Evolutionary conservation across 148 eudicot species (phyloP), one percentile per base, ranked within the genome.

Genomic region (Chenopodium suecicum): DNA sequence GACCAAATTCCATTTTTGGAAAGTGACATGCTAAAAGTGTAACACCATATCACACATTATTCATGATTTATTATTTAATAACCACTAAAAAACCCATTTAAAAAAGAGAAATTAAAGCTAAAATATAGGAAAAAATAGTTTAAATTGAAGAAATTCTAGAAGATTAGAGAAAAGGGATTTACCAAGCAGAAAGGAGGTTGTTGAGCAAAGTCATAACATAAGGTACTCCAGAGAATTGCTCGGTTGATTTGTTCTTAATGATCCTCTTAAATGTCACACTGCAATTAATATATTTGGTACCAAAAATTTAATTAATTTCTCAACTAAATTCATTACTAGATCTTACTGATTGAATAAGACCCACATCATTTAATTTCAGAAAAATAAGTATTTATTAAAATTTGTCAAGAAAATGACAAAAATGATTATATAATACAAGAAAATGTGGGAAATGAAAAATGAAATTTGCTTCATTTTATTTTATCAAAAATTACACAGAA

Each of bases 171-270:
- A 52, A 2, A 52, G 56, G 14, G 58, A 71, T 19, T 77, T 84
- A 93, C 97, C 97, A 93, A 37, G 94, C 89, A 31, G 94, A 88
- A 68, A 93, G 91, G 54, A 93, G 87, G 89, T 89, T 88, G 90
- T 93, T 93, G 88, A 93, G 97, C 78, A 91, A 78, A 62, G 97
- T 90, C 97, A 93, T 93, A 76, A 86, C 90, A 86, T 93, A 91
- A 4, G 97, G 94, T 3, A 91, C 69, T 50, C 94, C 94, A 9
- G 97, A 93, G 65, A 93, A 93, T 58, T 93, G 90, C 80, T 91
- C 94, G 0, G 93, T 91, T 4, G 93, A 89, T 80, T 79, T 91
- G 82, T 90, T 82, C 85, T 76, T 85, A 10, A 90, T 50, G 47
- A 93, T 90, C 88, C 94, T 91, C 89, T 88, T 91, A 84, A 93